Percentiles rank a stretch among this genome's conserved stretches.
These are phyloP conservation scores for Quaeritorhiza haematococci DNA, from an alignment of 371 early-diverging fungal genomes.

Conservation along the genomic window DNA sequence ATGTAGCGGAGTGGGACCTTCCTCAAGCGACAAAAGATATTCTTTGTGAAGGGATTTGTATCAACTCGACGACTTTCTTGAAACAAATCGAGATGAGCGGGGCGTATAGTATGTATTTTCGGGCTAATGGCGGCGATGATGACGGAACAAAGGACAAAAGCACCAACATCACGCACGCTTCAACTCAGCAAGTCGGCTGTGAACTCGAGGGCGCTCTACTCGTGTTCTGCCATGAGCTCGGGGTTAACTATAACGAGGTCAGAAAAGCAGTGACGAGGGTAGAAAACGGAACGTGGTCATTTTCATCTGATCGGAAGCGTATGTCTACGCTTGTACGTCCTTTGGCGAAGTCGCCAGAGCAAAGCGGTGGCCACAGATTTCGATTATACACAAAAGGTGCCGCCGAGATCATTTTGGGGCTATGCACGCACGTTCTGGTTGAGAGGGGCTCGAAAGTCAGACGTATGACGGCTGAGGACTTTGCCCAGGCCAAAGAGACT, in stretches of 20 bases:
- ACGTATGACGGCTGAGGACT: slow-evolving; percentile 11
- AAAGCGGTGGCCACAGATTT: no score
- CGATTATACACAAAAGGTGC: slow-evolving; percentile 43
- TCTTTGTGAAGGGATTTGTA: slow-evolving; percentile 30
- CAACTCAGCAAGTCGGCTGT: slow-evolving; percentile 34
- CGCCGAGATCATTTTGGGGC: slow-evolving; percentile 37
- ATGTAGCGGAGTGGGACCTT: no score
- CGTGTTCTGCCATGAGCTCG: slow-evolving; percentile 28
- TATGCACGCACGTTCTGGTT: slow-evolving; percentile 34
- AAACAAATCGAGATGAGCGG: slow-evolving; percentile 25
- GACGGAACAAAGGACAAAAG: slow-evolving; percentile 5
- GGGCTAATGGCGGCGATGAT: no score
- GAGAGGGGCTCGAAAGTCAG: slow-evolving; percentile 10
- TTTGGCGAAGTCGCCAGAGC: slow-evolving; percentile 7
- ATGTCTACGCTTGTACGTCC: slow-evolving; percentile 42
- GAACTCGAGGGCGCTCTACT: slow-evolving; percentile 48
- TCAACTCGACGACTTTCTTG: slow-evolving; percentile 45
- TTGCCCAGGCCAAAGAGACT: slow-evolving; percentile 17
- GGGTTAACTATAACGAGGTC: slow-evolving; percentile 31
- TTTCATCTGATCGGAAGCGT: slow-evolving; percentile 41
- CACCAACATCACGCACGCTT: no score
- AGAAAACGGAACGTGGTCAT: slow-evolving; percentile 41
- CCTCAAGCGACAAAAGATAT: slow-evolving; percentile 19
- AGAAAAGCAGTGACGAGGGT: slow-evolving; percentile 24
- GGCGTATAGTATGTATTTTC: no score